These are phyloP conservation scores for Penicillium waksmanii DNA, from an alignment of 495 filamentous ascomycete species.

Conservation along the genomic window DNA sequence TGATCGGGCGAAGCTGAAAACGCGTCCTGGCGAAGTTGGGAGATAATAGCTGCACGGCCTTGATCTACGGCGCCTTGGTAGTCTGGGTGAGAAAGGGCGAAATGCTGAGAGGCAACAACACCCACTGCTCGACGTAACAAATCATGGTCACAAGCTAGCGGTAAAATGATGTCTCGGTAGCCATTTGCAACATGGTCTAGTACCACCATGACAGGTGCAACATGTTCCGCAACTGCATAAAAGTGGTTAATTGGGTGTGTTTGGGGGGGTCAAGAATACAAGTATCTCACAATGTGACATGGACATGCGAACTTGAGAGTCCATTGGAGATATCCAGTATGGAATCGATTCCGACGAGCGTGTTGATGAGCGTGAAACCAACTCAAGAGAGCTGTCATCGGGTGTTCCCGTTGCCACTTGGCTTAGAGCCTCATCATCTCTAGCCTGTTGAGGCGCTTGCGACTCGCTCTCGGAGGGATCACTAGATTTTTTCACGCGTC, in stretches of 20 bases:
- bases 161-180: constrained; percentile 75
- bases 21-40: constrained; percentile 21
- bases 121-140: constrained; percentile 80
- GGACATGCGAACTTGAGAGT: constrained; percentile 12
- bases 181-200: constrained; percentile 66
- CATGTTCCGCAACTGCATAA: constrained; percentile 18
- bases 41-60: constrained; percentile 22
- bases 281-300: constrained; percentile 23
- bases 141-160: constrained; percentile 70
- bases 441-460: neutral
- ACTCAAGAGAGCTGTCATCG: neutral
- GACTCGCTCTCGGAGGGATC: neutral
- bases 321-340: constrained; percentile 22
- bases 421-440: neutral
- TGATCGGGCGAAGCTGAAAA: constrained; percentile 16
- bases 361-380: neutral
- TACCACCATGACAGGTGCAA: constrained; percentile 31
- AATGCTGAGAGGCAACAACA: constrained; percentile 72
- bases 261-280: neutral
- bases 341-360: neutral
- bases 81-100: constrained; percentile 31
- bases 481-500: neutral
- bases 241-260: neutral
- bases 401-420: neutral
- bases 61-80: constrained; percentile 15